These are phyloP conservation scores for Tolypocladium pustulatum DNA, from an alignment of 2,329 filamentous ascomycete species.

Conservation along the genomic window DNA sequence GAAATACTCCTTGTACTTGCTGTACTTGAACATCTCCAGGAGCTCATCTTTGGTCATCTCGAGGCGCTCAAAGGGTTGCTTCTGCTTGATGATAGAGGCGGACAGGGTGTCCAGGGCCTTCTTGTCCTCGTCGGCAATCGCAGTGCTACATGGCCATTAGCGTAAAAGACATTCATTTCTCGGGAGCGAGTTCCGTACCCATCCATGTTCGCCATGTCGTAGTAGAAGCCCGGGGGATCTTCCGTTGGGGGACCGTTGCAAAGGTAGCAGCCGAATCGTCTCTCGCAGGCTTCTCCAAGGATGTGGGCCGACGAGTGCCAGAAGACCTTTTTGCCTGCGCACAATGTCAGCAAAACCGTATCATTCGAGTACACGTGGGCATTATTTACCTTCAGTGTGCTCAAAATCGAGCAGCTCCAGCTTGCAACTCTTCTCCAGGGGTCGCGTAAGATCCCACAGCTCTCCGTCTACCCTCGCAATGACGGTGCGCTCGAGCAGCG, in stretches of 20 bases:
- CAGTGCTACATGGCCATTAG: constrained; percentile 45
- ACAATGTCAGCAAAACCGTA: constrained; percentile 1
- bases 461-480: constrained; percentile 75
- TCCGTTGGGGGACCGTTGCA: constrained; percentile 90
- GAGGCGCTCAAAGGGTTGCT: constrained; percentile 86
- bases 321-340: constrained; percentile 76
- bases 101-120: constrained; percentile 75
- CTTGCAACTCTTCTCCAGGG: constrained; percentile 77
- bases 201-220: constrained; percentile 69
- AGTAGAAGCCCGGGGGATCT: constrained; percentile 75
- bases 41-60: constrained; percentile 84
- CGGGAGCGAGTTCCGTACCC: constrained; percentile 13
- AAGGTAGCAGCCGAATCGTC: constrained; percentile 80
- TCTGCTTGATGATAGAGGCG: constrained; percentile 83
- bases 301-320: constrained; percentile 97
- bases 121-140: constrained; percentile 70
- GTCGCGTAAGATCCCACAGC: constrained; percentile 88
- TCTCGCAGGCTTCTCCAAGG: constrained; percentile 88
- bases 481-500: constrained; percentile 73
- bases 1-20: constrained; percentile 97
- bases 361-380: too few species aligned
- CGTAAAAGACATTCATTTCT: not conserved
- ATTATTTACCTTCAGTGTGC: constrained; percentile 20
- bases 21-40: constrained; percentile 90
- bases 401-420: constrained; percentile 81